These are phyloP conservation scores for Amaranthus hypochondriacus DNA, from an alignment of 148 eudicot species.

Conservation along the genomic window DNA sequence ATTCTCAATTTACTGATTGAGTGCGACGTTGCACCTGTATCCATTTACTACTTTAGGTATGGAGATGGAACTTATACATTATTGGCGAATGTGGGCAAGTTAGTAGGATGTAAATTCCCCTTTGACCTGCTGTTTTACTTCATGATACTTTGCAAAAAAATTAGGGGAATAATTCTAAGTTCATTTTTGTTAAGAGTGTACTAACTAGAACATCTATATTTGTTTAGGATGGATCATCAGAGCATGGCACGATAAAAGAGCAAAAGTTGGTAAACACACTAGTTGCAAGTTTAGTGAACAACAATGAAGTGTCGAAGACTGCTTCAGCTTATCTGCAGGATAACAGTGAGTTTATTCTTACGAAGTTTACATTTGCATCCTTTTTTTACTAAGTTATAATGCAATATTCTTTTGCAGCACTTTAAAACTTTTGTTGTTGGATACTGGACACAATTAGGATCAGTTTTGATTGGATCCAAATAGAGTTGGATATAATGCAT, in stretches of 20 bases:
- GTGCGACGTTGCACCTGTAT: too few species aligned
- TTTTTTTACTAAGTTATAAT: background rate
- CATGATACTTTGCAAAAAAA: slow-evolving; percentile 3
- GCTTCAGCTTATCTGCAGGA: slow-evolving; percentile 65
- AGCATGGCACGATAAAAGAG: slow-evolving; percentile 37
- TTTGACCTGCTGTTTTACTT: slow-evolving; percentile 1
- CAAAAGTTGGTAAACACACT: slow-evolving; percentile 48
- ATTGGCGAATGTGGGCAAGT: too few species aligned
- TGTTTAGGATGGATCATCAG: slow-evolving; percentile 50
- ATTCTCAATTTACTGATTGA: too few species aligned
- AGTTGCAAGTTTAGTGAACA: slow-evolving; percentile 46
- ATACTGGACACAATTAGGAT: too few species aligned
- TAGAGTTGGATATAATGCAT: too few species aligned
- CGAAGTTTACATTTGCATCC: background rate
- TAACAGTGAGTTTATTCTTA: slow-evolving; percentile 32
- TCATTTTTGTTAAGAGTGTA: background rate
- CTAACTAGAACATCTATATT: slow-evolving; percentile 4
- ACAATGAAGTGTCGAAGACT: slow-evolving; percentile 44
- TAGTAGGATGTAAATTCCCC: too few species aligned
- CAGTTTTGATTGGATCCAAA: too few species aligned
- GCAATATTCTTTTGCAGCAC: background rate
- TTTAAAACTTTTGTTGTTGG: background rate
- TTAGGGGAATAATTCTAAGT: background rate
- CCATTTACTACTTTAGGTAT: too few species aligned
- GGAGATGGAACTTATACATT: too few species aligned